phyloP scores from a whole-genome alignment of 2,329 filamentous ascomycete genomes.

The Clonostachys sp. region DNA sequence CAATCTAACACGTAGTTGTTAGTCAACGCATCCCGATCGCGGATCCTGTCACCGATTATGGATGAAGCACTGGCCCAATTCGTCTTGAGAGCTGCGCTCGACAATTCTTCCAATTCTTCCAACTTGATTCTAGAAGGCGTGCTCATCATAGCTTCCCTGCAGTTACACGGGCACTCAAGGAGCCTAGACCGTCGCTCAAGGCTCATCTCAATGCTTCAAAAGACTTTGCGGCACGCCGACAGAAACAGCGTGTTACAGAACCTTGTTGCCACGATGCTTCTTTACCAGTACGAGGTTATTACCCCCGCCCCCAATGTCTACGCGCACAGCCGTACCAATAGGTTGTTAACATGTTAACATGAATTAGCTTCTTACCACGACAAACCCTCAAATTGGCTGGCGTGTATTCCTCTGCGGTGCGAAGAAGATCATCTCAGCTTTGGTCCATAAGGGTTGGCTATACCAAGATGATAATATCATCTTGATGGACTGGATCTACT shows the following conservation, averaged over 20 bases:
- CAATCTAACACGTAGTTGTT: neutral
- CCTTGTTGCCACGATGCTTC: conserved; percentile 5
- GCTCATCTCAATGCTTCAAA: conserved; percentile 4
- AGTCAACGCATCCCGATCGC: conserved; percentile 3
- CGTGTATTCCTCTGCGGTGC: conserved; percentile 4
- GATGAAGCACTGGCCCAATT: conserved; percentile 4
- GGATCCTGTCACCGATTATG: conserved; percentile 3
- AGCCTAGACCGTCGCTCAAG: neutral
- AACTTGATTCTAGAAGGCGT: neutral
- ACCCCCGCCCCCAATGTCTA: neutral
- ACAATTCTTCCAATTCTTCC: neutral
- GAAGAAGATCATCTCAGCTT: conserved; percentile 3
- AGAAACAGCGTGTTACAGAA: conserved; percentile 3
- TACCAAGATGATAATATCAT: conserved; percentile 1
- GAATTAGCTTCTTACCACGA: conserved; percentile 2
- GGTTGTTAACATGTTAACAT: neutral
- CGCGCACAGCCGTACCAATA: neutral
- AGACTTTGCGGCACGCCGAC: neutral
- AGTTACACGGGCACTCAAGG: conserved; percentile 1
- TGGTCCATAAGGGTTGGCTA: neutral
- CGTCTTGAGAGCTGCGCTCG: conserved; percentile 1
- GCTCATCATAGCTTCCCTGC: conserved; percentile 1
- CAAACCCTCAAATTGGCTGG: conserved; percentile 1
- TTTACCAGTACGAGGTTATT: conserved; percentile 5
- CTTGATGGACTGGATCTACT: conserved; percentile 6